A percentile compares a stretch with the other conserved stretches of the same genome.
These are phyloP conservation scores for Schrenkiella parvula DNA, from an alignment of 345 rosid genomes.

Conservation along the genomic window DNA sequence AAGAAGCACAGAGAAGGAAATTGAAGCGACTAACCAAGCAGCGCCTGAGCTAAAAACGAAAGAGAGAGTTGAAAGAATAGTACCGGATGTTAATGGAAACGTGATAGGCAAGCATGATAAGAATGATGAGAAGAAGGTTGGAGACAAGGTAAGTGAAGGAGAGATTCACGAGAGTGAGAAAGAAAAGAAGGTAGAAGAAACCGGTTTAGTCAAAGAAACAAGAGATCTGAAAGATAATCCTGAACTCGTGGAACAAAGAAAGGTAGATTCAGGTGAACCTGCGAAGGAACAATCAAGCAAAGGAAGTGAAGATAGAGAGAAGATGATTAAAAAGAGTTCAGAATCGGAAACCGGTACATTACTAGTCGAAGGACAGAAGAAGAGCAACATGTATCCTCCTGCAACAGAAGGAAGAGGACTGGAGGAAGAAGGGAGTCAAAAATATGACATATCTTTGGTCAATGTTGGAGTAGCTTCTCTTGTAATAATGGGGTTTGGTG, in stretches of 20 bases:
- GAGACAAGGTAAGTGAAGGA: neutral
- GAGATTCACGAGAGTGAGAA: neutral
- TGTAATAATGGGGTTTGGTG: slow-evolving; percentile 36
- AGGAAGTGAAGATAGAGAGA: neutral
- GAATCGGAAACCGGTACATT: neutral
- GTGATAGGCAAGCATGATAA: neutral
- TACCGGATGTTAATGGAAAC: neutral
- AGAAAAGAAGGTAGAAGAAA: neutral
- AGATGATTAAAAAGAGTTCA: neutral
- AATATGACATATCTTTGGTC: slow-evolving; percentile 9
- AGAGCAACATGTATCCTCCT: neutral
- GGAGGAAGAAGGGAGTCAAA: neutral
- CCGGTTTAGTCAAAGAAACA: slow-evolving; percentile 2
- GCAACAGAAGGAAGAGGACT: neutral
- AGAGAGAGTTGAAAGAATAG: neutral
- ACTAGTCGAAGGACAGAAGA: neutral
- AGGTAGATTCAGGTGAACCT: neutral
- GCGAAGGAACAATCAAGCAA: neutral
- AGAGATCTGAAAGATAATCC: neutral
- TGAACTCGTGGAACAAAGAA: neutral
- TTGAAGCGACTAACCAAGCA: neutral
- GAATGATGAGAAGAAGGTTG: neutral
- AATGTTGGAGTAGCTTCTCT: slow-evolving; percentile 35
- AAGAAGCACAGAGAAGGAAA: neutral
- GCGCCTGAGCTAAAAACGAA: neutral